A percentile compares a stretch with the other conserved stretches of the same genome.
Conservation (phyloP, 2,329 filamentous ascomycete species). For the Hortaea werneckii region DNA sequence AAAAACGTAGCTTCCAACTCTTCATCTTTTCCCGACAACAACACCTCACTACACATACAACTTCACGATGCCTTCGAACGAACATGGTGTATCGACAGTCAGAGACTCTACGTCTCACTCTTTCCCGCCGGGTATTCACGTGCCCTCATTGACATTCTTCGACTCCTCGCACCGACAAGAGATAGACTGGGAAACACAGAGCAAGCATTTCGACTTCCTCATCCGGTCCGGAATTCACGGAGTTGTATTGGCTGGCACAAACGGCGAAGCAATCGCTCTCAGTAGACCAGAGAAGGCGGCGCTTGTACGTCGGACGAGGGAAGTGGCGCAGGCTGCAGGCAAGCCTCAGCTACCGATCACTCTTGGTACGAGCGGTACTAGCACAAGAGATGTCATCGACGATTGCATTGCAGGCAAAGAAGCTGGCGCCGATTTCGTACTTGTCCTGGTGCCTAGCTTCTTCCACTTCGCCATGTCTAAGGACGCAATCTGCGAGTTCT, state of each 20-base stretch:
- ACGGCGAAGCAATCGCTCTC: conserved; percentile 36
- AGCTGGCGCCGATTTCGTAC: conserved; percentile 29
- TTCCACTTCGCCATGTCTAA: conserved; percentile 32
- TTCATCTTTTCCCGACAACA: too few relatives aligned
- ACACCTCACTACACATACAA: too few relatives aligned
- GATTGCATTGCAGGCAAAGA: conserved; percentile 28
- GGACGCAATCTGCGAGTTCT: conserved; percentile 27
- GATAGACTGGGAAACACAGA: conserved; percentile 47
- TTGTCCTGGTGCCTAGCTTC: conserved; percentile 31
- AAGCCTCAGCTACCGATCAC: conserved; percentile 30
- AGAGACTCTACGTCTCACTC: conserved; percentile 6
- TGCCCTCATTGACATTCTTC: conserved; percentile 49
- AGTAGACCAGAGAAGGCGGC: conserved; percentile 30
- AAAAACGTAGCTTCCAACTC: too few relatives aligned
- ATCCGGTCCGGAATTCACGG: conserved; percentile 44
- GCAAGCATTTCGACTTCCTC: conserved; percentile 45
- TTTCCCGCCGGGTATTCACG: conserved; percentile 45
- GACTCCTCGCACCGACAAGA: conserved; percentile 38
- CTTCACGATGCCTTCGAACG: neutral
- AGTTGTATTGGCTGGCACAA: conserved; percentile 36
- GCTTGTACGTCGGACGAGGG: conserved; percentile 30
- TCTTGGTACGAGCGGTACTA: conserved; percentile 29
- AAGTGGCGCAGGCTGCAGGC: conserved; percentile 26
- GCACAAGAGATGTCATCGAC: conserved; percentile 33
- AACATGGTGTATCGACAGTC: neutral